Percentiles rank a stretch among this genome's conserved stretches.
Conservation (phyloP, 1,284 basidiomycete species). For the Melampsora americana region DNA sequence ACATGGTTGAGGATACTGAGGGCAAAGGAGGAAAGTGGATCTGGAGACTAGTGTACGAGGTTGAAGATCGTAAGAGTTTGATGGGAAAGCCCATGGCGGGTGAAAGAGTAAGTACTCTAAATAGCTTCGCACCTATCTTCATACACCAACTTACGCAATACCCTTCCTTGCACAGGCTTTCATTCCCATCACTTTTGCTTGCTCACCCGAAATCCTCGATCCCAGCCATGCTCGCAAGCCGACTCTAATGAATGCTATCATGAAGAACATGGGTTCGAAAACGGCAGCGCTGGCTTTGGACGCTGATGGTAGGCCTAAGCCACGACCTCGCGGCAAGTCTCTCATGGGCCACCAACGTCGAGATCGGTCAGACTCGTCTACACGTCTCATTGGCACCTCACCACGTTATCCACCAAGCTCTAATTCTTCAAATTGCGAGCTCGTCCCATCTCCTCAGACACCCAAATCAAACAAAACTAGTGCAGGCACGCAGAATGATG, state of each 20-base stretch:
- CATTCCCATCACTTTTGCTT: slow-evolving; percentile 42
- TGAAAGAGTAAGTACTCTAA: slow-evolving; percentile 33
- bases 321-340: slow-evolving; percentile 28
- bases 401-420: slow-evolving; percentile 15
- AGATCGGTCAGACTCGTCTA: slow-evolving; percentile 33
- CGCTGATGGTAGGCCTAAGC: slow-evolving; percentile 25
- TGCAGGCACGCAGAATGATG: slow-evolving; percentile 10
- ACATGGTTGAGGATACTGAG: slow-evolving; percentile 38
- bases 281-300: slow-evolving; percentile 26
- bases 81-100: slow-evolving; percentile 44
- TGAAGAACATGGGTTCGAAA: slow-evolving; percentile 41
- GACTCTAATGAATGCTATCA: slow-evolving; percentile 34
- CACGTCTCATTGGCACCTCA: slow-evolving; percentile 23
- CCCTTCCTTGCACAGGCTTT: slow-evolving; percentile 21
- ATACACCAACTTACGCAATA: neutral
- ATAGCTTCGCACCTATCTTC: neutral
- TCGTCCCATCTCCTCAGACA: slow-evolving; percentile 20
- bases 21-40: slow-evolving; percentile 43
- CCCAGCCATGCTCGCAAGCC: slow-evolving; percentile 43
- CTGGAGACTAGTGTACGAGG: slow-evolving; percentile 41
- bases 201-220: slow-evolving; percentile 41
- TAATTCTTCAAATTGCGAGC: slow-evolving; percentile 7
- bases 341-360: slow-evolving; percentile 35
- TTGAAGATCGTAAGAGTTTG: slow-evolving; percentile 42
- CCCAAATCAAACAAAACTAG: slow-evolving; percentile 25